Percentiles rank a stretch among this genome's conserved stretches.
phyloP scores from a whole-genome alignment of 2,329 filamentous ascomycete genomes.

The Cordyceps tenuipes region DNA sequence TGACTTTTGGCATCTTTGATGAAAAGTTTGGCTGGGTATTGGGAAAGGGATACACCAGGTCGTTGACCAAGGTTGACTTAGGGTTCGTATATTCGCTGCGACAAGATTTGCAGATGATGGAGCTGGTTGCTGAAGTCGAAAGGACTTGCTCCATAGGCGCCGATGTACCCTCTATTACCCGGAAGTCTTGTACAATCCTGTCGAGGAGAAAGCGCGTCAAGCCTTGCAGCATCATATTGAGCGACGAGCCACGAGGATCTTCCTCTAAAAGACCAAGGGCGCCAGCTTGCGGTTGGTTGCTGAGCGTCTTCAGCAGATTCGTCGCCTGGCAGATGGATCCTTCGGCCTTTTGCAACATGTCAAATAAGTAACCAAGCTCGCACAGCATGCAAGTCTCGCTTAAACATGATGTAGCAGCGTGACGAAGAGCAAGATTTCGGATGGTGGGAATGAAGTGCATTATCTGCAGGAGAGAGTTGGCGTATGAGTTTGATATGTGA shows the following conservation, averaged over 20 bases:
- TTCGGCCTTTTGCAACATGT: constrained; percentile 95
- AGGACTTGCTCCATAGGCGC: constrained; percentile 64
- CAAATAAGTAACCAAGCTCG: constrained; percentile 90
- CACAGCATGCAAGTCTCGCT: constrained; percentile 81
- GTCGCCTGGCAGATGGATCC: constrained; percentile 94
- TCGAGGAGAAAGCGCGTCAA: constrained; percentile 80
- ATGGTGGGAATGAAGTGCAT: constrained; percentile 84
- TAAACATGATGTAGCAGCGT: constrained; percentile 77
- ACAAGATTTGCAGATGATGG: constrained; percentile 80
- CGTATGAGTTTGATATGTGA: constrained; percentile 94
- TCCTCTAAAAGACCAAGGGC: constrained; percentile 80
- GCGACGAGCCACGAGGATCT: constrained; percentile 60
- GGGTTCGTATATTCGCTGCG: constrained; percentile 75
- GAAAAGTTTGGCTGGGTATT: constrained; percentile 40
- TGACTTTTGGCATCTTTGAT: constrained; percentile 44
- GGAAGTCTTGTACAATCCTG: constrained; percentile 69
- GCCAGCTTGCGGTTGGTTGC: constrained; percentile 68
- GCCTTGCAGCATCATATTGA: constrained; percentile 77
- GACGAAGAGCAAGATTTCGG: constrained; percentile 79
- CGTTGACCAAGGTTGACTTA: constrained; percentile 73
- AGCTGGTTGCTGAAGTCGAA: constrained; percentile 61
- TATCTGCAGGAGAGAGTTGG: constrained; percentile 84
- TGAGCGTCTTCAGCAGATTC: constrained; percentile 85
- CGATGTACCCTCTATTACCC: constrained; percentile 53
- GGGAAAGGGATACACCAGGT: constrained; percentile 66